Percentiles rank a stretch among this genome's conserved stretches.
phyloP scores from a whole-genome alignment of 306 rosid species.

The Myrica gale region DNA sequence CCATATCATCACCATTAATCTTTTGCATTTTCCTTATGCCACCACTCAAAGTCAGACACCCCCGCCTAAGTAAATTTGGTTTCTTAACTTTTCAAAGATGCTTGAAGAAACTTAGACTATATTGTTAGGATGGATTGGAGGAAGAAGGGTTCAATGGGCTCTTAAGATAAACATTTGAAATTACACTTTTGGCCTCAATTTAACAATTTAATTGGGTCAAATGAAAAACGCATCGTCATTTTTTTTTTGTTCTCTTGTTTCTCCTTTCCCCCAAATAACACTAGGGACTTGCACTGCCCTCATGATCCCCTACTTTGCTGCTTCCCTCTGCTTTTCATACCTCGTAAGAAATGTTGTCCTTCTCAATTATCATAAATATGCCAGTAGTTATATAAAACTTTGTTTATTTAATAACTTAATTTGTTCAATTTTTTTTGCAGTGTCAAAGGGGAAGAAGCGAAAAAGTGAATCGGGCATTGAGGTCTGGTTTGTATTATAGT shows the following conservation, averaged over 20 bases:
- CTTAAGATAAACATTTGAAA: not conserved
- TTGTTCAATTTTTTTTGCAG: conserved; percentile 49
- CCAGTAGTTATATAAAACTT: conserved; percentile 2
- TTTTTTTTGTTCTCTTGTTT: not conserved
- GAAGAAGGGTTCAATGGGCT: not conserved
- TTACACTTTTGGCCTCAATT: not conserved
- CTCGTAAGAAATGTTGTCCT: too few species aligned
- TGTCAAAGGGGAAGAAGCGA: conserved; percentile 71
- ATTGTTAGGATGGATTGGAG: not conserved
- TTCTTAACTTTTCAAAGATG: conserved; percentile 15
- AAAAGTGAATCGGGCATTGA: conserved; percentile 69
- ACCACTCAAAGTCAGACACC: not conserved
- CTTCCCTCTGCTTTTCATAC: too few species aligned
- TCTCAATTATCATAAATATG: not conserved
- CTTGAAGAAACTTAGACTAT: not conserved
- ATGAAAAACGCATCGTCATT: not conserved
- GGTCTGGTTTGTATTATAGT: conserved; percentile 54
- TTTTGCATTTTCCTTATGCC: conserved; percentile 1
- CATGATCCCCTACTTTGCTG: not conserved
- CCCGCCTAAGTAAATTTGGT: too few species aligned
- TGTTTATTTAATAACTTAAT: conserved; percentile 12
- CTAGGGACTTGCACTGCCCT: not conserved
- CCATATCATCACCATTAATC: not conserved
- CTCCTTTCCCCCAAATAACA: not conserved
- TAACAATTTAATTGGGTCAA: not conserved